These are phyloP conservation scores for Corymbia maculata DNA, from an alignment of 345 rosid species.

Conservation along the genomic window DNA sequence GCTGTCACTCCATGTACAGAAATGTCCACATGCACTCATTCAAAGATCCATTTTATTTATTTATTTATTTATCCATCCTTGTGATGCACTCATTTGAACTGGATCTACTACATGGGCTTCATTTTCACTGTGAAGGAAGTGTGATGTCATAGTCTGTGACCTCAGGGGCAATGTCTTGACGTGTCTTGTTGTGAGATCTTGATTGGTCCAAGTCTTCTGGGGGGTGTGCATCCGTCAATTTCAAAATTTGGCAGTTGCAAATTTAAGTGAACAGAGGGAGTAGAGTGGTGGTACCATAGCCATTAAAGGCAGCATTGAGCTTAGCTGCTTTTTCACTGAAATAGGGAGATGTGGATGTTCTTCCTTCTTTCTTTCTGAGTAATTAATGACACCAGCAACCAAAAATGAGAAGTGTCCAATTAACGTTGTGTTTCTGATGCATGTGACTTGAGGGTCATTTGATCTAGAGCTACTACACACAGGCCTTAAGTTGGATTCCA, in stretches of 20 bases:
- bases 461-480: neutral
- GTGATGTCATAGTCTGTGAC: neutral
- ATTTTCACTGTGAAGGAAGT: neutral
- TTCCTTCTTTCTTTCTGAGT: neutral
- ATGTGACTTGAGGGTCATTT: neutral
- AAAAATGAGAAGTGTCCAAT: neutral
- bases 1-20: slow-evolving; percentile 1
- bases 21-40: neutral
- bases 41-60: no score
- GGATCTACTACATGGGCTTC: neutral
- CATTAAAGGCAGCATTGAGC: neutral
- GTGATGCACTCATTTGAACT: neutral
- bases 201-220: neutral
- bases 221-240: neutral
- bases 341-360: neutral
- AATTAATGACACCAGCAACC: neutral
- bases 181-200: neutral
- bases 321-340: neutral
- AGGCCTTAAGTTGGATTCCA: neutral
- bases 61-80: neutral
- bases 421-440: neutral
- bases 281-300: neutral
- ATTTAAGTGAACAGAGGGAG: neutral
- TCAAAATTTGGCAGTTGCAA: neutral
- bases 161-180: neutral